These are phyloP conservation scores for Platanthera zijinensis DNA, from an alignment of 106 monocot species.

Conservation along the genomic window DNA sequence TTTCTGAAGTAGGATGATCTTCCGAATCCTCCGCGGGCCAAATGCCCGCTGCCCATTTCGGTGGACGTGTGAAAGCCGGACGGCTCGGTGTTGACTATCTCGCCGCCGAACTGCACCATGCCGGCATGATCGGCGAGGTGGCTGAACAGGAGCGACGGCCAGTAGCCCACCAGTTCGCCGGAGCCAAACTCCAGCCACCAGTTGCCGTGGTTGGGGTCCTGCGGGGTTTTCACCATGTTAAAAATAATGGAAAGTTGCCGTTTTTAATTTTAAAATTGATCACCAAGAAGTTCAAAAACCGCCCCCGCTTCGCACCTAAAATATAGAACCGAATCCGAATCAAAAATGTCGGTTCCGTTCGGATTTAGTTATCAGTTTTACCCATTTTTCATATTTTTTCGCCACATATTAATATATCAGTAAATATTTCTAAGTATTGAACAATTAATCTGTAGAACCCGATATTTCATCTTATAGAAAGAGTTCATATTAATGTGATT, in stretches of 20 bases:
- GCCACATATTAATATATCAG: too few species aligned
- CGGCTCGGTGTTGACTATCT: slow-evolving; percentile 55
- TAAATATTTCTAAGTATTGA: too few species aligned
- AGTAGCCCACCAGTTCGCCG: slow-evolving; percentile 65
- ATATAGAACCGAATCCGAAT: too few species aligned
- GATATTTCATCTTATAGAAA: too few species aligned
- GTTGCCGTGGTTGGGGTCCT: slow-evolving; percentile 93
- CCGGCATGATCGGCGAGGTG: slow-evolving; percentile 49
- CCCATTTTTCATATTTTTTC: too few species aligned
- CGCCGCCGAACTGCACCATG: slow-evolving; percentile 77
- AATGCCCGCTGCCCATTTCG: slow-evolving; percentile 95
- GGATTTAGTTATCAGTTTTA: too few species aligned
- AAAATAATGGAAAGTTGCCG: neutral
- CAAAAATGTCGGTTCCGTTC: too few species aligned
- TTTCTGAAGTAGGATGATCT: slow-evolving; percentile 80
- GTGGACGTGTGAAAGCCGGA: slow-evolving; percentile 65
- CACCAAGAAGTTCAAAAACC: too few species aligned
- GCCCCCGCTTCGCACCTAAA: too few species aligned
- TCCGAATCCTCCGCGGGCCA: slow-evolving; percentile 66
- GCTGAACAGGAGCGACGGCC: slow-evolving; percentile 73
- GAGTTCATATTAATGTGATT: too few species aligned
- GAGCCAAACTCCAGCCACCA: slow-evolving; percentile 94
- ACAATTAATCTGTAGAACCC: too few species aligned
- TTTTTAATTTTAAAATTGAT: too few species aligned
- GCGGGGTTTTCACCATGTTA: neutral